Evolutionary conservation across 1,139 yeast genomes (phyloP).

Genomic region (Taphrina pruni): DNA sequence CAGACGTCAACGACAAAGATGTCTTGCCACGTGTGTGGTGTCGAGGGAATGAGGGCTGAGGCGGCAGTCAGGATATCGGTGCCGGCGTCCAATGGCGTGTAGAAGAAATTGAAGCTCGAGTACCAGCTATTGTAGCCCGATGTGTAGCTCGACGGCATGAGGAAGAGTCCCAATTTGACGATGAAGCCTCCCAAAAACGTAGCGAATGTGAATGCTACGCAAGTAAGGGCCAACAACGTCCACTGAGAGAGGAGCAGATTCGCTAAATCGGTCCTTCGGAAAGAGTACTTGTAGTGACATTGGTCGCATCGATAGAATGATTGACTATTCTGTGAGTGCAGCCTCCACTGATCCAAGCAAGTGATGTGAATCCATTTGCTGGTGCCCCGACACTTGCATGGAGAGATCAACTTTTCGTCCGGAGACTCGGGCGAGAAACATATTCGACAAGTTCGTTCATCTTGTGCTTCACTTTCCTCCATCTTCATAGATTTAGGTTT

Average conservation of each 20-base stretch:
- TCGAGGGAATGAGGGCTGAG: slow-evolving; percentile 30
- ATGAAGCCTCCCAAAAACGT: slow-evolving; percentile 37
- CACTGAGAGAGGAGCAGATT: slow-evolving; percentile 24
- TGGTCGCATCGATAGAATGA: slow-evolving; percentile 40
- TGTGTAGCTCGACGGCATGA: slow-evolving; percentile 23
- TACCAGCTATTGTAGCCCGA: slow-evolving; percentile 17
- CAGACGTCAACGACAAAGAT: slow-evolving; percentile 31
- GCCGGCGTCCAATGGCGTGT: slow-evolving; percentile 40
- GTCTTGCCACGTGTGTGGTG: slow-evolving; percentile 25
- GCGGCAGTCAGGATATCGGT: slow-evolving; percentile 30
- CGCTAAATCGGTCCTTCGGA: slow-evolving; percentile 38
- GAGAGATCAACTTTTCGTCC: slow-evolving; percentile 35
- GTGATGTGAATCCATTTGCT: slow-evolving; percentile 36
- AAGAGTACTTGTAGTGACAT: slow-evolving; percentile 39
- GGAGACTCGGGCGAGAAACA: slow-evolving; percentile 31
- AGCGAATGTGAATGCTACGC: slow-evolving; percentile 23
- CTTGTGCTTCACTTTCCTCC: slow-evolving; percentile 13
- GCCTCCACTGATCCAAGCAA: slow-evolving; percentile 37
- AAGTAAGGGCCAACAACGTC: slow-evolving; percentile 17
- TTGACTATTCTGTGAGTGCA: slow-evolving; percentile 24
- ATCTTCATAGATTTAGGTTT: background rate
- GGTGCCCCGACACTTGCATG: slow-evolving; percentile 37
- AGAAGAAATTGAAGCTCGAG: slow-evolving; percentile 30
- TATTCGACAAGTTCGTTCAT: slow-evolving; percentile 39
- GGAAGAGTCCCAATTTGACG: slow-evolving; percentile 35